phyloP scores from a whole-genome alignment of 495 filamentous ascomycete species.

The Neurospora africana region DNA sequence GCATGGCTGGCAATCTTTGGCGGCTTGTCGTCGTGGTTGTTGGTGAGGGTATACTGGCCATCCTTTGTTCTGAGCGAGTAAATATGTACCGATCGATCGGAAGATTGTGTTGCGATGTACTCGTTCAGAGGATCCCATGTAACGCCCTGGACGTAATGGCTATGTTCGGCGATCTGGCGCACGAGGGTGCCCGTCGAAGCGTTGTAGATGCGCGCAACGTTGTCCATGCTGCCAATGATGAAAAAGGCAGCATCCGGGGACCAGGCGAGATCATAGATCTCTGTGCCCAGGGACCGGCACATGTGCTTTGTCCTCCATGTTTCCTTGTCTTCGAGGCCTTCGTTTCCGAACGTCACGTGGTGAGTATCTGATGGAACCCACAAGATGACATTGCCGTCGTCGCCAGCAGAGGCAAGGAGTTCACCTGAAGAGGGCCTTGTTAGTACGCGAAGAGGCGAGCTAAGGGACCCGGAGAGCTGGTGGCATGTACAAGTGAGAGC shows the following conservation, averaged over 20 bases:
- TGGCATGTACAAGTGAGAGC: background rate
- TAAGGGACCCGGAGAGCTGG: background rate
- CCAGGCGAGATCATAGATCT: slow-evolving; percentile 98
- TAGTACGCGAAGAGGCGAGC: slow-evolving; percentile 1
- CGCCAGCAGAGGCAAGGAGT: slow-evolving; percentile 85
- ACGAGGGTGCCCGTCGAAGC: slow-evolving; percentile 83
- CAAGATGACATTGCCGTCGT: slow-evolving; percentile 91
- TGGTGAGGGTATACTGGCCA: slow-evolving; percentile 71
- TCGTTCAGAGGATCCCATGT: slow-evolving; percentile 98
- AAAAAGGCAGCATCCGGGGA: slow-evolving; percentile 93
- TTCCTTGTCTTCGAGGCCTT: slow-evolving; percentile 86
- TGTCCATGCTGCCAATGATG: slow-evolving; percentile 99
- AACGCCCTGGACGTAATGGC: slow-evolving; percentile 97
- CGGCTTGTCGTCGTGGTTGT: slow-evolving; percentile 34
- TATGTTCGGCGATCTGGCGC: slow-evolving; percentile 96
- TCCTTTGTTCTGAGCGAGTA: slow-evolving; percentile 95
- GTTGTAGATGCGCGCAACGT: slow-evolving; percentile 94
- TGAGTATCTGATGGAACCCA: slow-evolving; percentile 82
- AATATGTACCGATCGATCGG: slow-evolving; percentile 94
- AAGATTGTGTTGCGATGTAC: slow-evolving; percentile 96
- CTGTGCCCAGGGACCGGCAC: slow-evolving; percentile 82
- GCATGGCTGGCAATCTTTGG: slow-evolving; percentile 42
- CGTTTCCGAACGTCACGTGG: slow-evolving; percentile 59
- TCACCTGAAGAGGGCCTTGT: slow-evolving; percentile 52
- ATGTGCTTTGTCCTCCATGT: slow-evolving; percentile 95